Base-by-base conservation (phyloP, 345 rosid species). In the Pugionium cornutum region DNA sequence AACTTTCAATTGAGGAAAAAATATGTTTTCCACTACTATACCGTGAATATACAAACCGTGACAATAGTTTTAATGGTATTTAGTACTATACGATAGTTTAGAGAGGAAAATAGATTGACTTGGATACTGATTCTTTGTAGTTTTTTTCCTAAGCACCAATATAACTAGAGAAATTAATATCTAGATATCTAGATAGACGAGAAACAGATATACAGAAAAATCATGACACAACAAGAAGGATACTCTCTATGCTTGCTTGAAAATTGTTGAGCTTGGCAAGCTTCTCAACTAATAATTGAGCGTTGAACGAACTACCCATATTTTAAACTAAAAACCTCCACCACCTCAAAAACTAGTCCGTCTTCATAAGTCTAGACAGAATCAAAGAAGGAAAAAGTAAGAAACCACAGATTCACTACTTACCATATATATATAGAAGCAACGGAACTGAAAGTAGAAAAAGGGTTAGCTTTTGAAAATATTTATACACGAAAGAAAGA, bases 241-340 rank as follows among this genome's bases (percentile, higher is more conserved):
- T 94, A 94, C 99, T 94, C 78, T 94, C 99, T 55, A 94, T 94
- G 91, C 99, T 90, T 28, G 97, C 84, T 76, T 94, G 99, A 28
- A 97, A 73, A 61, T 44, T 84, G 77, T 90, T 90, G 75, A 94
- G 97, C 84, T 90, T 94, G 54, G 84, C 78, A 47, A 94, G 90
- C 84, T 94, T 94, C 44, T 94, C 99, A 62, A 85, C 82, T 64
- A 94, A 80, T 57, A 94, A 88, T 75, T 90, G 95, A 18, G 96
- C 80, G 73, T 90, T 94, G 72, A 94, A 94, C 63, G 99, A 82
- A 66, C 95, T 83, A 40, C 82, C 92, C 99, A 94, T 90, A 68
- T 25, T 73, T 72, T 78, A 59, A 47, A 67, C 42, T 18, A 18
- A 46, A 7, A 42, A 51, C 27, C 6, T 28, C 18, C 50, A 56